Conservation (phyloP, 306 rosid genomes). For the Abrus precatorius region DNA sequence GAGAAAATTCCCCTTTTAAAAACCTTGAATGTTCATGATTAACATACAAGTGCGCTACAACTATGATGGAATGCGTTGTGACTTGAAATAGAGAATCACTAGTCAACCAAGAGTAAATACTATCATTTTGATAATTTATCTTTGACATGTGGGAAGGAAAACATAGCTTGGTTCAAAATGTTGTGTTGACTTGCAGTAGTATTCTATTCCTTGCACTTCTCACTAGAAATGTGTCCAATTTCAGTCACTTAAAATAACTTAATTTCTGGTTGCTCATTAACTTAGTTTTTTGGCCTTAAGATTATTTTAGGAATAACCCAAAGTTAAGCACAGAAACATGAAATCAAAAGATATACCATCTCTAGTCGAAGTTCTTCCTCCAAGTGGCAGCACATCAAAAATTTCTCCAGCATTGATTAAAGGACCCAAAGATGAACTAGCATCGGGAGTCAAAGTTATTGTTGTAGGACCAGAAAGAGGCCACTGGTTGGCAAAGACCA, state of each 20-base stretch:
- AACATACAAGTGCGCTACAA: neutral
- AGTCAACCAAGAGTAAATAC: neutral
- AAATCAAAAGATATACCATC: slow-evolving; percentile 69
- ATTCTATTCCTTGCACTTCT: slow-evolving; percentile 18
- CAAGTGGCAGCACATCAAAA: slow-evolving; percentile 67
- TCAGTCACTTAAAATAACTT: neutral
- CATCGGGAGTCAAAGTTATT: slow-evolving; percentile 69
- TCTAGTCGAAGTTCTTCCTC: slow-evolving; percentile 75
- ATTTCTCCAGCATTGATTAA: slow-evolving; percentile 85
- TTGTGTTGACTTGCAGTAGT: neutral
- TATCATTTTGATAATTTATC: neutral
- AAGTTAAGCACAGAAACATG: slow-evolving; percentile 35
- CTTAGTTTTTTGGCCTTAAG: slow-evolving; percentile 4
- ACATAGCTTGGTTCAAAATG: neutral
- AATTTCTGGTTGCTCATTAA: slow-evolving; percentile 31
- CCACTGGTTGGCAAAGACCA: slow-evolving; percentile 80
- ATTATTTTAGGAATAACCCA: slow-evolving; percentile 37
- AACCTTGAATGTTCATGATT: slow-evolving; percentile 17
- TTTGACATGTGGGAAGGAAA: slow-evolving; percentile 8
- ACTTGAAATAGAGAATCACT: slow-evolving; percentile 10
- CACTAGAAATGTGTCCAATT: neutral
- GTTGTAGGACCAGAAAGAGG: slow-evolving; percentile 80
- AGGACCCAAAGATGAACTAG: slow-evolving; percentile 71
- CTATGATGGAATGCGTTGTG: slow-evolving; percentile 18
- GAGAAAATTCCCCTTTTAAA: slow-evolving; percentile 45